A percentile compares a stretch with the other conserved stretches of the same genome.
Evolutionary conservation across 2,329 filamentous ascomycete genomes (phyloP).

Genomic region (Peltaster fructicola): DNA sequence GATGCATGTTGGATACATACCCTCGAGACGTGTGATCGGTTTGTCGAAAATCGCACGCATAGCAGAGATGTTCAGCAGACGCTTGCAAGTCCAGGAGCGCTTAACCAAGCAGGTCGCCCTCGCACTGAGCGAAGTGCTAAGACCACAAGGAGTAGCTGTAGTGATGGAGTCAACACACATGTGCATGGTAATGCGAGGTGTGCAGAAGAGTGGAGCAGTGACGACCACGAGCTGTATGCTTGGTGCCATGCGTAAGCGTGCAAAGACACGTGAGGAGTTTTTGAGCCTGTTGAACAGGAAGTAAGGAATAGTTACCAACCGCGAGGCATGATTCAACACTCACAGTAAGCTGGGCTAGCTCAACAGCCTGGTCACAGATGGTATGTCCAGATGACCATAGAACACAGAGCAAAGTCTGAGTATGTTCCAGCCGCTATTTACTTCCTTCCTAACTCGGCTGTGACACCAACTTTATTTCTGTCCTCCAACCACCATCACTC

Average conservation of each 20-base stretch:
- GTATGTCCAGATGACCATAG: too few relatives aligned
- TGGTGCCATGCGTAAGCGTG: constrained; percentile 82
- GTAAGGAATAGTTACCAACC: constrained; percentile 2
- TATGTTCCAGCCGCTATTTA: background rate
- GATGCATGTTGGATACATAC: constrained; percentile 99
- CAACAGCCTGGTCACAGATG: too few relatives aligned
- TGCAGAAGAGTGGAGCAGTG: constrained; percentile 70
- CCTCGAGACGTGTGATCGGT: constrained; percentile 75
- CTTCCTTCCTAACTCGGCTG: too few relatives aligned
- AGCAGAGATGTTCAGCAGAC: constrained; percentile 87
- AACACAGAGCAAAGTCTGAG: background rate
- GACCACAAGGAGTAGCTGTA: constrained; percentile 86
- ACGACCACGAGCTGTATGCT: constrained; percentile 96
- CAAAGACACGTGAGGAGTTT: constrained; percentile 92
- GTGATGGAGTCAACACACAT: constrained; percentile 95
- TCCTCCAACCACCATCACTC: too few relatives aligned
- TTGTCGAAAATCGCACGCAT: constrained; percentile 91
- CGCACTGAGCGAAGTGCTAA: constrained; percentile 79
- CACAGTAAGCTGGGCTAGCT: constrained; percentile 3
- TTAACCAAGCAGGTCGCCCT: constrained; percentile 92
- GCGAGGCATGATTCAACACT: too few relatives aligned
- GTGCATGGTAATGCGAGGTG: constrained; percentile 99
- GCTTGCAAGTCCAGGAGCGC: constrained; percentile 89
- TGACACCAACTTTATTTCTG: too few relatives aligned
- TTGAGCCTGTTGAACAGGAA: constrained; percentile 44